phyloP scores from a whole-genome alignment of 495 filamentous ascomycete species.

The Penicillium turbatum region DNA sequence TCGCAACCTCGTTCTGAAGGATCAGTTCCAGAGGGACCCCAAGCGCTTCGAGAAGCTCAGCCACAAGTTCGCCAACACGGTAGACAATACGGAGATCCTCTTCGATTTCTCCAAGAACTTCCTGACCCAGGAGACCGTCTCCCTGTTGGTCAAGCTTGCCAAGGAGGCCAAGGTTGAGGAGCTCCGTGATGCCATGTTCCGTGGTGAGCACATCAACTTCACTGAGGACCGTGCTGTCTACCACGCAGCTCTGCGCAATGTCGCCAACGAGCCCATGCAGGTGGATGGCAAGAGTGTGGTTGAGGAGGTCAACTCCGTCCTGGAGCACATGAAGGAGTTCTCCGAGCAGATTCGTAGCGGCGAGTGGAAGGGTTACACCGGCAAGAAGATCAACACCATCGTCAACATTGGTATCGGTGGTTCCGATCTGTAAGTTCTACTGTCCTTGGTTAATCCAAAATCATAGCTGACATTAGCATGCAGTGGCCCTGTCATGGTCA shows the following conservation, averaged over 20 bases:
- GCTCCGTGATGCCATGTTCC: constrained; percentile 95
- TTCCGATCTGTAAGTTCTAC: constrained; percentile 78
- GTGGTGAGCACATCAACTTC: constrained; percentile 97
- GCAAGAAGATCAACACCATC: constrained; percentile 93
- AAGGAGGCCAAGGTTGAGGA: constrained; percentile 86
- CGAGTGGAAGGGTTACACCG: constrained; percentile 97
- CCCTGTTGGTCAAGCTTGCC: constrained; percentile 78
- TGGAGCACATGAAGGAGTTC: constrained; percentile 97
- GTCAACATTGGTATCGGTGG: constrained; percentile 98
- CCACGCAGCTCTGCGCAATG: constrained; percentile 89
- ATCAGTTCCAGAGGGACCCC: constrained; percentile 85
- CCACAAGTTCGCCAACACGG: constrained; percentile 74
- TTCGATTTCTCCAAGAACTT: constrained; percentile 99
- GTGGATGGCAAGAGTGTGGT: constrained; percentile 96
- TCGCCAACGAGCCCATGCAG: constrained; percentile 76
- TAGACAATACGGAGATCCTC: constrained; percentile 75
- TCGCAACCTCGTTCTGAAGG: constrained; percentile 85
- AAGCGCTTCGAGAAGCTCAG: constrained; percentile 87
- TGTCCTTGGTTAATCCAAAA: background rate
- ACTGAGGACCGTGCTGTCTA: constrained; percentile 96
- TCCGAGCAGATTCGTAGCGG: constrained; percentile 90
- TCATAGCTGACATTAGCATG: constrained; percentile 31
- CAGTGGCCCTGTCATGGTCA: constrained; percentile 97
- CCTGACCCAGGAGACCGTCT: constrained; percentile 86
- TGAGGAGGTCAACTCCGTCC: constrained; percentile 83